Conservation (phyloP, 805 yeast genomes). For the Saccharomycopsis sp. region DNA sequence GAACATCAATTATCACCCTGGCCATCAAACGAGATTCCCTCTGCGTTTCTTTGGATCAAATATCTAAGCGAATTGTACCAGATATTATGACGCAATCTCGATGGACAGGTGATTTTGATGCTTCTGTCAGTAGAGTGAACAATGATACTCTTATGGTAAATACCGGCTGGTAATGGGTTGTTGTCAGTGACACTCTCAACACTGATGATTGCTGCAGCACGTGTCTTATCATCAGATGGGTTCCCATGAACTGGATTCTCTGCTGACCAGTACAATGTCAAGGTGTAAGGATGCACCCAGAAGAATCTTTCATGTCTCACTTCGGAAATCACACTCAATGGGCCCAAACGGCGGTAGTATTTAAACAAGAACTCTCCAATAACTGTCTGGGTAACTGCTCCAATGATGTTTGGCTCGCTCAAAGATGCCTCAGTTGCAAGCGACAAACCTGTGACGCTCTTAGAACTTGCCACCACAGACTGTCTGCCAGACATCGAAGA, state of each 20-base stretch:
- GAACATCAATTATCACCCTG: background rate
- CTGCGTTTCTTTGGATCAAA: constrained; percentile 58
- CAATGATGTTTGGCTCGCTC: constrained; percentile 66
- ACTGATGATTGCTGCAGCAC: constrained; percentile 71
- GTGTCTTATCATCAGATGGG: constrained; percentile 59
- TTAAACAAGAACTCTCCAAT: constrained; percentile 88
- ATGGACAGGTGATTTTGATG: constrained; percentile 79
- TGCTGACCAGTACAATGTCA: constrained; percentile 85
- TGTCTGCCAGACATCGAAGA: constrained; percentile 23
- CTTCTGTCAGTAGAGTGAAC: constrained; percentile 57
- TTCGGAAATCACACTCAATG: constrained; percentile 64
- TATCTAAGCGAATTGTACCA: constrained; percentile 85
- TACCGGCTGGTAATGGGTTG: constrained; percentile 84
- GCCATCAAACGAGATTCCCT: constrained; percentile 43
- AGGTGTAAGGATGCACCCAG: constrained; percentile 94
- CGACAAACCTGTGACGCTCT: constrained; percentile 33
- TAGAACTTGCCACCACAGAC: constrained; percentile 22
- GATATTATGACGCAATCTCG: constrained; percentile 78
- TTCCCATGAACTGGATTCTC: constrained; percentile 70
- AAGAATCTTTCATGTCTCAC: constrained; percentile 85
- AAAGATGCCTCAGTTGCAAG: constrained; percentile 54
- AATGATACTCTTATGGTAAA: constrained; percentile 77
- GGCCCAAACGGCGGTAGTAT: constrained; percentile 73
- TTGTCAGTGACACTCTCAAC: constrained; percentile 78
- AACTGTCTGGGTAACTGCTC: constrained; percentile 85